A percentile compares a stretch with the other conserved stretches of the same genome.
Conservation (phyloP, 139 green algal species). For the Monoraphidium neglectum region DNA sequence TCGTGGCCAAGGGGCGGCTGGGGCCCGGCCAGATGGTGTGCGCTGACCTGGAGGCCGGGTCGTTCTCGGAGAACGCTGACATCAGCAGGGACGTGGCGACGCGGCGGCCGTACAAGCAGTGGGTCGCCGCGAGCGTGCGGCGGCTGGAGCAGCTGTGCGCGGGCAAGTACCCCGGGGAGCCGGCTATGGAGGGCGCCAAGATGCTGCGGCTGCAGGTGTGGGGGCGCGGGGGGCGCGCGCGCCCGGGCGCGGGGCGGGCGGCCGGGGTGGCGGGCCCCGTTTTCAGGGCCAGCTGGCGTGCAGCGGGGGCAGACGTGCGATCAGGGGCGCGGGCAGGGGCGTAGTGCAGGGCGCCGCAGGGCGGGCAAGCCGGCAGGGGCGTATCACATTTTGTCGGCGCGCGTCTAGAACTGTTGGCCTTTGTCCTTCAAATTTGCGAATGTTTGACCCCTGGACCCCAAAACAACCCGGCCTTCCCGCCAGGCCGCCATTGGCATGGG, state of each 20-base stretch:
- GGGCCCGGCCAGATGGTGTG: constrained; percentile 97
- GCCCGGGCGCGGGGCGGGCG: no score
- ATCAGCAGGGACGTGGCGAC: constrained; percentile 81
- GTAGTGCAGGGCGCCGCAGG: no score
- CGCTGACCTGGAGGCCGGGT: constrained; percentile 84
- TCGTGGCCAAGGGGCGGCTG: constrained; percentile 92
- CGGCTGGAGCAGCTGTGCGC: constrained; percentile 59
- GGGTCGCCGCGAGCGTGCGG: constrained; percentile 61
- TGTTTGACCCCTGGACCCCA: no score
- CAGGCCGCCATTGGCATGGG: constrained; percentile 62
- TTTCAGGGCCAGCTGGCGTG: no score
- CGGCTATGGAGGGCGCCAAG: constrained; percentile 51
- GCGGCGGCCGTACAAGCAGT: constrained; percentile 85
- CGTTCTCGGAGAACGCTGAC: constrained; percentile 85
- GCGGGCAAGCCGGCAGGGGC: no score
- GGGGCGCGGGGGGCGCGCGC: not conserved
- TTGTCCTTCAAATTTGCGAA: no score
- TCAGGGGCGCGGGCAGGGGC: no score
- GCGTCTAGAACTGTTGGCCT: no score
- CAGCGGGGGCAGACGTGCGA: no score
- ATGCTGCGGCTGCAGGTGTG: constrained; percentile 72
- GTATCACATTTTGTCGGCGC: no score
- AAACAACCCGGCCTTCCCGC: not conserved
- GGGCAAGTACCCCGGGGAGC: constrained; percentile 36
- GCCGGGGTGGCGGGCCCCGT: no score